Conservation (phyloP, 805 yeast species). For the Blastobotrys chiropterorum region DNA sequence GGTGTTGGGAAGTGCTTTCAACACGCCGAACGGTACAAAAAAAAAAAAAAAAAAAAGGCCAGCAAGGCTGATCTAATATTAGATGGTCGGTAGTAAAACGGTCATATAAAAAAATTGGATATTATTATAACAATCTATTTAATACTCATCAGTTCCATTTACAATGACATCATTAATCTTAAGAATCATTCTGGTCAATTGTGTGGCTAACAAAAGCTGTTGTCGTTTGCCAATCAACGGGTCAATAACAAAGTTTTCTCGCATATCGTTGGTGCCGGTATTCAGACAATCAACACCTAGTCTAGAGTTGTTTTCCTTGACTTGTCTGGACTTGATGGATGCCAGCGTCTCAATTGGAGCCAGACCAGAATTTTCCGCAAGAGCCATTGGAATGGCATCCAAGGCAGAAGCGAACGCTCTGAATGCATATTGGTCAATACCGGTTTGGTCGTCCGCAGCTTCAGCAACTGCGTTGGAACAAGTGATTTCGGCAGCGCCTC, state of each 20-base stretch:
- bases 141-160: conserved; percentile 66
- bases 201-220: conserved; percentile 92
- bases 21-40: neutral
- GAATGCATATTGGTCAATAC: conserved; percentile 97
- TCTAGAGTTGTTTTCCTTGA: conserved; percentile 58
- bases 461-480: conserved; percentile 87
- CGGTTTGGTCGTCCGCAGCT: conserved; percentile 88
- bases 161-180: conserved; percentile 95
- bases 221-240: conserved; percentile 97
- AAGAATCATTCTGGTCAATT: conserved; percentile 93
- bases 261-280: conserved; percentile 85
- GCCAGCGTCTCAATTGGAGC: conserved; percentile 90
- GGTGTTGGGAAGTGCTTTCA: neutral
- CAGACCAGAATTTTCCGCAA: conserved; percentile 95
- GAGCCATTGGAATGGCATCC: conserved; percentile 86
- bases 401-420: conserved; percentile 89
- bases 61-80: too few species aligned
- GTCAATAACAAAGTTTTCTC: conserved; percentile 87
- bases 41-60: neutral
- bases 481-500: conserved; percentile 96
- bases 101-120: neutral
- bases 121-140: neutral
- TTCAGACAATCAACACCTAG: conserved; percentile 95
- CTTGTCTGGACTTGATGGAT: conserved; percentile 75
- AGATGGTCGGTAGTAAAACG: neutral